phyloP scores from a whole-genome alignment of 2,329 filamentous ascomycete genomes.

The Colletotrichum echinochloae region DNA sequence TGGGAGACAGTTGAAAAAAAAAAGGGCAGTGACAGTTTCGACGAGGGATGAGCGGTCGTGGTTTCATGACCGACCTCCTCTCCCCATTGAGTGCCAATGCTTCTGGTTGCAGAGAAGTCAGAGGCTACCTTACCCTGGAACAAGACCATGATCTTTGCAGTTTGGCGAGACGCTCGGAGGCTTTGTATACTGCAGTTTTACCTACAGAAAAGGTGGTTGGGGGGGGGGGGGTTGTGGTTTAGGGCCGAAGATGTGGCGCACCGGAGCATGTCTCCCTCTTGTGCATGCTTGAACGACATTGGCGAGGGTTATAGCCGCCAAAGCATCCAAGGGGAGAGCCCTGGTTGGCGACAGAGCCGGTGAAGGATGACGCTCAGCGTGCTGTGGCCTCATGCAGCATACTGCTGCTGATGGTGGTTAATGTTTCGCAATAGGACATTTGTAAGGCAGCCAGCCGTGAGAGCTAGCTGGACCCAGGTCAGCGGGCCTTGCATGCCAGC shows the following conservation, averaged over 20 bases:
- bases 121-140: not conserved
- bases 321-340: not conserved
- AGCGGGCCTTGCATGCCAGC: conserved; percentile 1
- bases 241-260: conserved; percentile 23
- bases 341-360: not conserved
- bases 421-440: conserved; percentile 17
- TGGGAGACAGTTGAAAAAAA: not conserved
- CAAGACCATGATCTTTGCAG: not conserved
- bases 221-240: conserved; percentile 8
- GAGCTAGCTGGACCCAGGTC: conserved; percentile 11
- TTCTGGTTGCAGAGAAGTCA: not conserved
- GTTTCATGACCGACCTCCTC: conserved; percentile 6
- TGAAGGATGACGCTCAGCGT: not conserved
- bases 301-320: conserved; percentile 11
- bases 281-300: conserved; percentile 25
- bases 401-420: not conserved
- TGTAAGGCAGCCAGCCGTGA: conserved; percentile 5
- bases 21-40: not conserved
- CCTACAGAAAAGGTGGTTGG: not conserved
- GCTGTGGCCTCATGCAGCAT: not conserved
- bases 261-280: not conserved
- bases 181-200: not conserved
- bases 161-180: not conserved
- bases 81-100: not conserved
- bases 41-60: conserved; percentile 6